These are phyloP conservation scores for Hygrophila difformis DNA, from an alignment of 257 asterid genomes.

Conservation along the genomic window DNA sequence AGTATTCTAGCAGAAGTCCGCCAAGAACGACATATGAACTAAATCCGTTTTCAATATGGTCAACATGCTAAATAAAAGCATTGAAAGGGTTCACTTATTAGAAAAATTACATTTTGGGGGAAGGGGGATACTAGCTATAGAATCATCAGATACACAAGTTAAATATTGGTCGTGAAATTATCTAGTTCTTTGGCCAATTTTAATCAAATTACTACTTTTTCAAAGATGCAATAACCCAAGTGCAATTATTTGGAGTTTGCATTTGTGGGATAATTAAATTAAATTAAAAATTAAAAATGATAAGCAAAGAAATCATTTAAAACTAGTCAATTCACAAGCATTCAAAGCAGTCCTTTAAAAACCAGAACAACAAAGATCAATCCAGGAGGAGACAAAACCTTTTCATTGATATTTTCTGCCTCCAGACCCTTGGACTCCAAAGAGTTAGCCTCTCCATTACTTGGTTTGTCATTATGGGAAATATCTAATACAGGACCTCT, in stretches of 20 bases:
- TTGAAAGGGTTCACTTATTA: too few species aligned
- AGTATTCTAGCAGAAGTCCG: not conserved
- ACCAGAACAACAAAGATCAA: too few species aligned
- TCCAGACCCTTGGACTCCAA: constrained; percentile 37
- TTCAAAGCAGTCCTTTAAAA: not conserved
- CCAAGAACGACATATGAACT: not conserved
- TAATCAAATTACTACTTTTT: too few species aligned
- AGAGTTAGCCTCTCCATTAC: constrained; percentile 50
- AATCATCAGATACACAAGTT: too few species aligned
- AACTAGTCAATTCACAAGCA: not conserved
- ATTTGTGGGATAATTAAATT: too few species aligned
- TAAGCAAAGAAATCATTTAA: too few species aligned
- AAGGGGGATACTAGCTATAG: too few species aligned
- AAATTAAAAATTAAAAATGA: too few species aligned
- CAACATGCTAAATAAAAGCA: not conserved
- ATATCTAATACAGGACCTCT: constrained; percentile 38
- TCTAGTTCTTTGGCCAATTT: too few species aligned
- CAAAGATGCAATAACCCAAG: not conserved
- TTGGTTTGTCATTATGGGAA: constrained; percentile 33
- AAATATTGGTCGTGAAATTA: too few species aligned
- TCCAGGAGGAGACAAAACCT: constrained; percentile 11
- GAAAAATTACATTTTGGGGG: too few species aligned
- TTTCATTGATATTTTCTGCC: constrained; percentile 46
- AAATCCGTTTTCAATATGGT: not conserved
- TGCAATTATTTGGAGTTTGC: not conserved